These are phyloP conservation scores for Phytophthora hibernalis DNA, from an alignment of 352 stramenopile genomes.

Conservation along the genomic window DNA sequence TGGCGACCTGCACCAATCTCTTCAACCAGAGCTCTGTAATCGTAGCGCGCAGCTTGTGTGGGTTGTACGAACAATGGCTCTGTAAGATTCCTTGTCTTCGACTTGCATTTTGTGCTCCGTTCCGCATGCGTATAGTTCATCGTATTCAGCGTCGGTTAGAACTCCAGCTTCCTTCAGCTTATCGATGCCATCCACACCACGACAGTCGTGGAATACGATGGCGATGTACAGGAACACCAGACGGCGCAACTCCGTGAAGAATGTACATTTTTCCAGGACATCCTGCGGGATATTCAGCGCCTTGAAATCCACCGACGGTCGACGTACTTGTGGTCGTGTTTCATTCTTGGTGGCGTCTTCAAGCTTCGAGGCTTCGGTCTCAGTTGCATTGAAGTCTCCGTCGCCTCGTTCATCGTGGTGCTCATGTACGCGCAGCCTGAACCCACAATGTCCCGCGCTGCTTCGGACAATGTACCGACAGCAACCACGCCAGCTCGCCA, in stretches of 20 bases:
- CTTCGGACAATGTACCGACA: slow-evolving; percentile 60
- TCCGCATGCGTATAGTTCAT: slow-evolving; percentile 70
- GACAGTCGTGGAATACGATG: slow-evolving; percentile 82
- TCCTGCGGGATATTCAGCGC: slow-evolving; percentile 63
- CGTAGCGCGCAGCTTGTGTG: slow-evolving; percentile 70
- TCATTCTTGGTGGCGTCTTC: no score
- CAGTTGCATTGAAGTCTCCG: no score
- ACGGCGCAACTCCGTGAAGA: slow-evolving; percentile 72
- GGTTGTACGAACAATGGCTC: slow-evolving; percentile 57
- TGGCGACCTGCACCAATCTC: slow-evolving; percentile 64
- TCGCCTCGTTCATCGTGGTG: slow-evolving; percentile 40
- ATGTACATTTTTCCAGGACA: slow-evolving; percentile 71
- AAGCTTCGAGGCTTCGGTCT: no score
- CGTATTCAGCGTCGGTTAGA: slow-evolving; percentile 65
- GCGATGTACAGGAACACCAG: slow-evolving; percentile 83
- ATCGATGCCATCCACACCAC: slow-evolving; percentile 65
- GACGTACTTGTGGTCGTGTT: no score
- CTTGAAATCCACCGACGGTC: no score
- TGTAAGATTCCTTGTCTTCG: slow-evolving; percentile 46
- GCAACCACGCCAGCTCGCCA: slow-evolving; percentile 73
- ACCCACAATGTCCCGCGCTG: slow-evolving; percentile 62
- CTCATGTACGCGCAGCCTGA: slow-evolving; percentile 71
- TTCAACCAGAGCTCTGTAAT: slow-evolving; percentile 82
- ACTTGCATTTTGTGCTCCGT: slow-evolving; percentile 58
- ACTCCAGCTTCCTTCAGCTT: slow-evolving; percentile 62